A percentile compares a stretch with the other conserved stretches of the same genome.
These are phyloP conservation scores for Ensete ventricosum DNA, from an alignment of 176 grass and related monocot genomes.

Conservation along the genomic window DNA sequence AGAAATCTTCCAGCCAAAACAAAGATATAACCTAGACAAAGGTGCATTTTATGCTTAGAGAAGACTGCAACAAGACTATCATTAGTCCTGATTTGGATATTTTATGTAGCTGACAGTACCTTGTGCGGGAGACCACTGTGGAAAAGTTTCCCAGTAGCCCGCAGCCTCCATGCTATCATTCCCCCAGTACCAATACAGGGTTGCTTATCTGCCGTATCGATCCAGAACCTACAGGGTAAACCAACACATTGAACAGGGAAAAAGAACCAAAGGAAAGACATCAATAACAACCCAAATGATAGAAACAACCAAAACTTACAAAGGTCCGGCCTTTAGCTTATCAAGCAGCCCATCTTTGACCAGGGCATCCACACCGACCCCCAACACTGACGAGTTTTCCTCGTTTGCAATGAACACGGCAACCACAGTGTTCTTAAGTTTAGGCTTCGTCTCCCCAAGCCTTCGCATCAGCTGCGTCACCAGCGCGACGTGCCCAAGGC, in stretches of 20 bases:
- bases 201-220: conserved; percentile 93
- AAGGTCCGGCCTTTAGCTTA: conserved; percentile 63
- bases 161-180: conserved; percentile 80
- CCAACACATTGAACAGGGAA: background rate
- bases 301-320: conserved; percentile 44
- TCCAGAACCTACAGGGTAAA: conserved; percentile 56
- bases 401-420: conserved; percentile 93
- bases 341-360: conserved; percentile 78
- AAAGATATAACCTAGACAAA: too few relatives aligned
- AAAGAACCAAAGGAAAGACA: background rate
- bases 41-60: too few relatives aligned
- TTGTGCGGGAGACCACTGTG: conserved; percentile 95
- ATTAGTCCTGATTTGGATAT: background rate
- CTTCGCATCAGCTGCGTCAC: conserved; percentile 73
- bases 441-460: conserved; percentile 62
- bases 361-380: conserved; percentile 62
- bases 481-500: conserved; percentile 87
- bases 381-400: conserved; percentile 71
- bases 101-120: conserved; percentile 30
- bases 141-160: conserved; percentile 83
- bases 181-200: conserved; percentile 86
- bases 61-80: background rate
- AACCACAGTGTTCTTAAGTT: conserved; percentile 62
- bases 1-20: too few relatives aligned
- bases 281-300: background rate